Base-by-base conservation (phyloP, 1,139 yeast species). In the Taphrina sp. region DNA sequence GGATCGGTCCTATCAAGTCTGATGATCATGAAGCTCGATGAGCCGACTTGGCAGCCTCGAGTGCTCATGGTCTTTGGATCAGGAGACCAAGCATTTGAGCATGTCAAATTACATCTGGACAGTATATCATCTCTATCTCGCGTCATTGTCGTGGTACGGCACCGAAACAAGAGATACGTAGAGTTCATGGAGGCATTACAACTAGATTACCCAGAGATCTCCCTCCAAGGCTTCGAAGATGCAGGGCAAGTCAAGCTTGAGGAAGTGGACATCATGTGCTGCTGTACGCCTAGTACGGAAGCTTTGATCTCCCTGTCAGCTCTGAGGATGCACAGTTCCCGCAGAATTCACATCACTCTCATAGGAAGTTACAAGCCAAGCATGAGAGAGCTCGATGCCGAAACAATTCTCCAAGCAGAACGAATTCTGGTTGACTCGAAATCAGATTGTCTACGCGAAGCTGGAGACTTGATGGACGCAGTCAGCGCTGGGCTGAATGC, bases 401-500 rank as follows among this genome's bases (percentile, higher is more conserved):
- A 35, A 16, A 16, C 20, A 1, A 14, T 35, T 4, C n/a, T 14
- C n/a, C 16, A 35, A 14, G 31, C 31, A 7, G 7, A 7, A 7
- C 19, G 17, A 14, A 19, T 35, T 35, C 17, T 35, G 2, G 39
- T 35, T 5, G 39, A 35, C 23, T 35, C 39, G 12, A 16, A 16
- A 20, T 14, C n/a, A 12, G 39, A 10, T 10, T 35, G 39, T 35
- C 39, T 35, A 20, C 16, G 17, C 16, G 39, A 35, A 35, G 39
- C 39, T 16, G 39, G 39, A 4, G 39, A 35, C 17, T 19, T 35
- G 16, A 35, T 35, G 39, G 39, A 16, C 4, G 39, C 39, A n/a
- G 17, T 35, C 19, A 19, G 17, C 4, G 20, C 16, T 16, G 23
- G 39, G 19, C 10, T 16, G 12, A 16, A 16, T 16, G 39, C 16